Conservation (phyloP, 768 basidiomycete species). For the Filobasidium wieringae region DNA sequence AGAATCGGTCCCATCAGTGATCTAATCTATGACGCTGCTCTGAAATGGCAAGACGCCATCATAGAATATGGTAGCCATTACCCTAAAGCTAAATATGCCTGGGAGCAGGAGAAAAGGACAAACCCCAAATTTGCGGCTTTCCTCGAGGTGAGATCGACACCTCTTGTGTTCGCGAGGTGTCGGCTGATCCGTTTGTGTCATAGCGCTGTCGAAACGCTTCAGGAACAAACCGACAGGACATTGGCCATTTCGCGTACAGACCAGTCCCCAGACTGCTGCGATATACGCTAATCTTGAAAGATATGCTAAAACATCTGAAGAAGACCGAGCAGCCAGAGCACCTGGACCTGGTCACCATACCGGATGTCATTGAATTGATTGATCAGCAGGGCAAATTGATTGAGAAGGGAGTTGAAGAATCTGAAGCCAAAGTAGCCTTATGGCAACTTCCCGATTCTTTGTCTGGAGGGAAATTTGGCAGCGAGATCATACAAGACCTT, state of each 20-base stretch:
- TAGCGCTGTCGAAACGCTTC: constrained; percentile 51
- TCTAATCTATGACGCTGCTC: constrained; percentile 37
- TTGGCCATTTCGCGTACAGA: constrained; percentile 86
- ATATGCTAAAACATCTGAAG: constrained; percentile 64
- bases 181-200: neutral
- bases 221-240: constrained; percentile 68
- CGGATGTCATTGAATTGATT: constrained; percentile 76
- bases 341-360: constrained; percentile 70
- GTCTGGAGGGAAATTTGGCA: constrained; percentile 28
- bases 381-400: constrained; percentile 73
- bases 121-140: constrained; percentile 32
- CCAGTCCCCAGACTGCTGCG: constrained; percentile 81
- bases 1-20: constrained; percentile 34
- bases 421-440: constrained; percentile 78
- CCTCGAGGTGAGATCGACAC: constrained; percentile 21
- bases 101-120: constrained; percentile 30
- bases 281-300: constrained; percentile 72
- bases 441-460: constrained; percentile 47
- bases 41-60: constrained; percentile 39
- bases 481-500: constrained; percentile 42
- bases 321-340: constrained; percentile 44
- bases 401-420: constrained; percentile 71
- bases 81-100: constrained; percentile 38
- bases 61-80: constrained; percentile 39
- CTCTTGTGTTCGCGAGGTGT: neutral